Base-by-base conservation (phyloP, 352 stramenopile species). In the Phytophthora lateralis region DNA sequence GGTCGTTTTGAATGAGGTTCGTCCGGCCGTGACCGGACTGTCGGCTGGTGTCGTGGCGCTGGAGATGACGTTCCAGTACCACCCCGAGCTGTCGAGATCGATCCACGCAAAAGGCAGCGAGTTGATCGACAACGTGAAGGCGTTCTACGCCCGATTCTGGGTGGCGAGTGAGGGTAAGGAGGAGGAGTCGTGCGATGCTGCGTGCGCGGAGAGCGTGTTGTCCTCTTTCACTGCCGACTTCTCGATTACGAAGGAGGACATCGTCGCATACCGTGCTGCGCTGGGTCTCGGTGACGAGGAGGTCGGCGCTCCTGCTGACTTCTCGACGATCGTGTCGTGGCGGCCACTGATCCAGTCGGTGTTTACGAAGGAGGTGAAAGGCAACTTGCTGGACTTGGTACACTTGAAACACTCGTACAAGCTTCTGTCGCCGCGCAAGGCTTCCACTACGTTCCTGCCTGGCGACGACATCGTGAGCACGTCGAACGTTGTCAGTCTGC, bases 391-490 rank as follows among this genome's bases (percentile, higher is more conserved):
- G 3, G 69, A 90, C 44, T 51, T 97, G 4, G 85, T 97, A 38
- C 87, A 97, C 61, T 45, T 95, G 8, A 92, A 86, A 53, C 85
- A 95, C 73, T 91, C 81, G 61, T 90, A 93, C 72, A 90, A 92
- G 65, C 47, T 94, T 18, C 49, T 95, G 46, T 72, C 68, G 7
- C 60, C 67, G 29, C 64, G 58, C 37, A 76, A 76, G 49, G 55
- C 56, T 34, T 71, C 58, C 17, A 50, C 55, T 1, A 71, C 63
- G 2, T 94, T 96, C 59, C 48, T 76, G 26, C 64, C 74, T 21
- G 81, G 85, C 21, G 85, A 95, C 41, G 73, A 87, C 34, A 78
- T 96, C 15, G 71, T 89, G 38, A 95, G 85, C 58, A 78, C 74
- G 35, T 78, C 73, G n/a, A 85, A 76, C 17, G 84, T 96, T 18